Evolutionary conservation across 768 basidiomycete genomes (phyloP), one percentile per base, ranked within the genome.

Genomic region (Trametes villosa): DNA sequence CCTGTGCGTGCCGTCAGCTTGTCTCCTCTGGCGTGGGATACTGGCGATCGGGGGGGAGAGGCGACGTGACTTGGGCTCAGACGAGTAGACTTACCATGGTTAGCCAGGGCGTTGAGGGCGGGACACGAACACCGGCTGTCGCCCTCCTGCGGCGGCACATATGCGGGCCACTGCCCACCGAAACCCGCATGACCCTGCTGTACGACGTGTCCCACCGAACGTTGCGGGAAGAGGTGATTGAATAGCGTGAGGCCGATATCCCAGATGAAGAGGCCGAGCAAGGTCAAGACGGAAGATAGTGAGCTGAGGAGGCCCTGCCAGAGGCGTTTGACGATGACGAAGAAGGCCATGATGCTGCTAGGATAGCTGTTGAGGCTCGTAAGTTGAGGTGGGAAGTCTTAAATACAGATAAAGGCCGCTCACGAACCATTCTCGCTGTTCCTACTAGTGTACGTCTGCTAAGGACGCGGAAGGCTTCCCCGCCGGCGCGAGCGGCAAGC

Each of bases 101-200:
- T 93, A 7, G 91, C 90, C 83, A 94, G 77, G 0, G 89, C 87
- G 64, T 94, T 93, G 59, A 93, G 71, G 12, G 83, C 89, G 2
- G 91, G 91, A 63, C 91, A 92, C 2, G 86, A 83, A 60, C 84
- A 83, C 3, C 92, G 78, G 67, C 89, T 91, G 65, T 92, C 90
- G 1, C 83, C 83, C 12, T 84, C 78, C 58, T 70, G 73, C 1
- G 88, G 81, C 2, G 86, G 71, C 2, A 78, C 73, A 68, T 80
- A 91, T 66, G 86, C 84, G 0, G 90, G 89, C 90, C 90, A 92
- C 46, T 78, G 68, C 0, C 89, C 87, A 33, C 78, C 82, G 30
- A 78, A 76, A 0, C 88, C 89, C 3, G 78, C 70, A 30, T 44
- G 52, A 0, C 69, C 68, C 29, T 57, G 27, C 1, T 65, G 68